Evolutionary conservation across 768 basidiomycete genomes (phyloP), one percentile per base, ranked within the genome.

Genomic region (Cyathus striatus): DNA sequence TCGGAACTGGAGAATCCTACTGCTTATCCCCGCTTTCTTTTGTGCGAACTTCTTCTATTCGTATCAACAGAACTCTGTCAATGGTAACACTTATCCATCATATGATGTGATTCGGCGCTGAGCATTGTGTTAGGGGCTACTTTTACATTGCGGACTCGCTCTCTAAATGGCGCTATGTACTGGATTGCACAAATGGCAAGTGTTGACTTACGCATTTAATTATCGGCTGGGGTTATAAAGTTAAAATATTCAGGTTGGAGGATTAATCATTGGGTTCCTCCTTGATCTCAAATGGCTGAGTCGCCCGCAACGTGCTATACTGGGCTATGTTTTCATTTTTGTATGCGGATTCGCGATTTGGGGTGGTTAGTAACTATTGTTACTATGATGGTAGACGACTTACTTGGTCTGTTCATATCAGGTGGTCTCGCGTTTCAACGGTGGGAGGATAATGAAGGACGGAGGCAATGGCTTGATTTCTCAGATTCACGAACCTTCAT

Each of bases 41-140:
- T 58, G 59, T 36, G 59, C 59, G 43, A 60, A 60, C 35, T 60
- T 60, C 44, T 60, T 60, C 49, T 60, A 60, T 40, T 60, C 59
- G 18, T 60, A 60, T 42, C 57, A 58, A 25, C 57, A 58, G 27
- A 60, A 58, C 40, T 53, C 40, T 14, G 58, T 60, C 20, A 58
- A 60, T 23, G 58, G 56, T 57, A 35, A 24, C 48, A 14, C 6
- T 13, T 14, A 14, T 20, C 35, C 18, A 10, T 20, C 18, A 20
- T 37, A 14, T 37, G 18, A 37, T 14, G 14, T 3, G n/a, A 37
- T 37, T 13, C n/a, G 10, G 13, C 20, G 12, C 35, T 37, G 14
- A 37, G 35, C 12, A n/a, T 20, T 20, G 16, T 45, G 17, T 18
- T 33, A 57, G 56, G 59, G 6, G 49, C 44, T 21, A 51, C 56